These are phyloP conservation scores for Colletotrichum sp. DNA, from an alignment of 2,329 filamentous ascomycete genomes.

Conservation along the genomic window DNA sequence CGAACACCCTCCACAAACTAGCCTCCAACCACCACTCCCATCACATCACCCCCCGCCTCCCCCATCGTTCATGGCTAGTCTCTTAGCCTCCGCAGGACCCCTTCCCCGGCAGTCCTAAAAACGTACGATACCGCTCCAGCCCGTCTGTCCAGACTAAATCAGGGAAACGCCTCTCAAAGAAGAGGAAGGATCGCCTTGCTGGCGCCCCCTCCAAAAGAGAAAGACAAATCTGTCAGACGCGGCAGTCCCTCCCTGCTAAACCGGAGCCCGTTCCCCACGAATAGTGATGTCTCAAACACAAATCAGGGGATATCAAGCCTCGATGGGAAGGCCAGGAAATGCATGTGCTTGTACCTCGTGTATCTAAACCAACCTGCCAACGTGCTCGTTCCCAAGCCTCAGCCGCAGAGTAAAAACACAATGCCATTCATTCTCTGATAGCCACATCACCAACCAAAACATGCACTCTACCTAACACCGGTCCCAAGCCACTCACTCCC, in stretches of 20 bases:
- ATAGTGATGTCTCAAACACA: background rate
- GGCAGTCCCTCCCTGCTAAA: background rate
- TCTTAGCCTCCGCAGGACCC: slow-evolving; percentile 1
- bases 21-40: background rate
- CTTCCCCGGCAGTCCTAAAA: background rate
- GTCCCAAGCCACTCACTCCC: background rate
- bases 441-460: background rate
- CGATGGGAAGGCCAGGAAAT: background rate
- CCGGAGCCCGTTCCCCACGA: background rate
- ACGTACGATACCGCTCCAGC: background rate
- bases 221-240: background rate
- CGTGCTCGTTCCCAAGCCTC: background rate
- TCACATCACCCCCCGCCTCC: background rate
- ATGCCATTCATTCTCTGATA: background rate
- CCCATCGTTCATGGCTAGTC: background rate
- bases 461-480: background rate
- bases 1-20: background rate
- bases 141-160: background rate
- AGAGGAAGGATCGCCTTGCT: background rate
- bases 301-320: background rate
- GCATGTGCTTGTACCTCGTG: background rate
- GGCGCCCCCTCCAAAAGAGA: background rate
- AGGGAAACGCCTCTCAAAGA: background rate
- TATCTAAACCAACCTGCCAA: background rate
- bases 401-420: background rate